Conservation (phyloP, 2,329 filamentous ascomycete genomes). For the Cercospora zeae-maydis region DNA sequence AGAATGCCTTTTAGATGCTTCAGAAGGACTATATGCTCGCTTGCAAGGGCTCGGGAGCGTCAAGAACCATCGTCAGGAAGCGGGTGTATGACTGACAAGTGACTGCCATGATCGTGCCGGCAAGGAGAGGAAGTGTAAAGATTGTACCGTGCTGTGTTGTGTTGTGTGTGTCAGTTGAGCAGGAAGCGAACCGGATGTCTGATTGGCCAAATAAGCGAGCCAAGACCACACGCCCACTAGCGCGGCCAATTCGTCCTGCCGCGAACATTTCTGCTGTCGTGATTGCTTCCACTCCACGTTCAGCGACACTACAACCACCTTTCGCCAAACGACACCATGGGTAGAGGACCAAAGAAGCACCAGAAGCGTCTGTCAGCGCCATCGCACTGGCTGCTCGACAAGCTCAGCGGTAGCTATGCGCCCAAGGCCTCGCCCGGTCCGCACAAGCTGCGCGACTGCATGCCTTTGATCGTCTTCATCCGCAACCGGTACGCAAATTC, state of each 20-base stretch:
- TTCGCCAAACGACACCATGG: constrained; percentile 52
- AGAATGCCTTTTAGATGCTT: no score
- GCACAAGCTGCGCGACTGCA: constrained; percentile 99
- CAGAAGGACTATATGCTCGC: no score
- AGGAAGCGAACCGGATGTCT: not conserved
- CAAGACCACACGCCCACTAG: constrained; percentile 6
- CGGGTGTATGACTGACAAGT: no score
- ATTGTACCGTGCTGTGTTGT: no score
- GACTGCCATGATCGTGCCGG: no score
- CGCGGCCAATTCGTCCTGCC: constrained; percentile 1
- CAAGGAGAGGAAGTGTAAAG: no score
- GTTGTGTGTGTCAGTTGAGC: not conserved
- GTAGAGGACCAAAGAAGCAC: constrained; percentile 66
- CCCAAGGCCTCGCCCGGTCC: constrained; percentile 75
- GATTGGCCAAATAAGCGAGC: not conserved
- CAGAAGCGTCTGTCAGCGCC: constrained; percentile 99
- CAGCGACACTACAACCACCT: constrained; percentile 33
- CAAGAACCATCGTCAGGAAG: no score
- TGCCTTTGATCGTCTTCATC: constrained; percentile 98
- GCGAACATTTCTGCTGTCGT: constrained; percentile 10
- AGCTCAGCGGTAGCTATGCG: constrained; percentile 79
- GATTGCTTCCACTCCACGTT: constrained; percentile 4
- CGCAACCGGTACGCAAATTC: constrained; percentile 58
- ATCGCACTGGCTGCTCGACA: constrained; percentile 99
- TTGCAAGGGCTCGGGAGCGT: no score